Evolutionary conservation across 2,329 filamentous ascomycete species (phyloP).

Genomic region (Pyrenochaeta sp.): DNA sequence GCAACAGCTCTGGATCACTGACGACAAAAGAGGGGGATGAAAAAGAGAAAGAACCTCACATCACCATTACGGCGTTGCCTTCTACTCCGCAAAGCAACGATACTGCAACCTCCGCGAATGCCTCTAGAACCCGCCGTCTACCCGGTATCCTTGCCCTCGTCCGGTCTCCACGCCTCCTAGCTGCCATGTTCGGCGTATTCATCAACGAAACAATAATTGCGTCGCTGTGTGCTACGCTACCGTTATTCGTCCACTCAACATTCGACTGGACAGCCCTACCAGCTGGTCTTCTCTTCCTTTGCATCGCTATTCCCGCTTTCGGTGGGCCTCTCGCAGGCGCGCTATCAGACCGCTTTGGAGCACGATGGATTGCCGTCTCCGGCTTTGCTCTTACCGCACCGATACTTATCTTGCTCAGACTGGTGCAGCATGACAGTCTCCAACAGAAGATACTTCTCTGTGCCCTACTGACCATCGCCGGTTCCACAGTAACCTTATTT

Average conservation of each 20-base stretch:
- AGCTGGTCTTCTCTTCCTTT: slow-evolving; percentile 62
- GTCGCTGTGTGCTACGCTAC: slow-evolving; percentile 62
- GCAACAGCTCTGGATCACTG: not conserved
- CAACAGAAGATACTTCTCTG: slow-evolving; percentile 70
- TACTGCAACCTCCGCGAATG: not conserved
- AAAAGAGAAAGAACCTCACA: not conserved
- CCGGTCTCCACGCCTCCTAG: slow-evolving; percentile 62
- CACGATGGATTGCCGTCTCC: slow-evolving; percentile 66
- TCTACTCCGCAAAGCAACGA: not conserved
- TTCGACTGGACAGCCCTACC: slow-evolving; percentile 61
- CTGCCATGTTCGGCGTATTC: slow-evolving; percentile 63
- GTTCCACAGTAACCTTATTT: slow-evolving; percentile 42
- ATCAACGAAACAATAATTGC: slow-evolving; percentile 58
- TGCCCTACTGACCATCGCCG: slow-evolving; percentile 66
- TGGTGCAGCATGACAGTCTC: slow-evolving; percentile 65
- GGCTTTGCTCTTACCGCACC: slow-evolving; percentile 67
- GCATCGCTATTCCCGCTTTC: slow-evolving; percentile 66
- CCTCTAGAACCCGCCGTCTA: slow-evolving; percentile 5
- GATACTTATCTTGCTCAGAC: slow-evolving; percentile 68
- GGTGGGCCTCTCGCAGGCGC: slow-evolving; percentile 63
- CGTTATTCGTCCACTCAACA: slow-evolving; percentile 58
- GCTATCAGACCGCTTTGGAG: slow-evolving; percentile 62
- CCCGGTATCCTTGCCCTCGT: slow-evolving; percentile 52
- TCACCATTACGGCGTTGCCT: not conserved
- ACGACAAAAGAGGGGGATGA: not conserved